Base-by-base conservation (phyloP, 768 basidiomycete genomes). In the Suillus variegatus region DNA sequence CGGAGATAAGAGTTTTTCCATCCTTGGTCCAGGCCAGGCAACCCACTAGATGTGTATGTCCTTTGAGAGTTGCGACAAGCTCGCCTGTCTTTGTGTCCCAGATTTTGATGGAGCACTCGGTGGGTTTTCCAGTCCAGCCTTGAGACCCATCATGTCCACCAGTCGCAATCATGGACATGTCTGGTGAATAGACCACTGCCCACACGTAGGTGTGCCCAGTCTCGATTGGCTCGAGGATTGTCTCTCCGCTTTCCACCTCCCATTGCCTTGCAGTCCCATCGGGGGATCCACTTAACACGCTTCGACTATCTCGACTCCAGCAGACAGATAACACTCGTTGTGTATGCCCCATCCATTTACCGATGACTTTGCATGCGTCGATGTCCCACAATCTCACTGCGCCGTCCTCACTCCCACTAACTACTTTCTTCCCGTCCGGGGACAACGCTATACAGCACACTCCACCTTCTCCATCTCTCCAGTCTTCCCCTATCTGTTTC, bases 51-150 rank as follows among this genome's bases (percentile, higher is more conserved):
- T n/a, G n/a, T n/a, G n/a, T 9, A 14, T 51, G 62, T 4, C 56
- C 62, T 54, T 54, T 20, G 10, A 54, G 52, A n/a, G 62, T 41
- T 10, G 60, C 64, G 13, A 65, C 38, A 20, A 58, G 44, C 13
- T 66, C 14, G 35, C 49, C 36, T 13, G 57, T 64, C 25, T 18
- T 16, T n/a, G 54, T 5, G 6, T 62, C 60, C 63, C 69, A 61
- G 14, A 55, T 25, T 16, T 43, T 35, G 18, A 54, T 20, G 4
- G 52, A 16, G 14, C n/a, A 25, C 3, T 51, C 22, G 18, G 66
- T 18, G n/a, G n/a, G n/a, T n/a, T n/a, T n/a, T n/a, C n/a, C n/a
- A n/a, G n/a, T n/a, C n/a, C n/a, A n/a, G n/a, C n/a, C n/a, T n/a
- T n/a, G n/a, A n/a, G n/a, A n/a, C 7, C 0, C 35, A 18, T 51